Evolutionary conservation across 2,329 filamentous ascomycete genomes (phyloP).

Genomic region (Penicillium sp.): DNA sequence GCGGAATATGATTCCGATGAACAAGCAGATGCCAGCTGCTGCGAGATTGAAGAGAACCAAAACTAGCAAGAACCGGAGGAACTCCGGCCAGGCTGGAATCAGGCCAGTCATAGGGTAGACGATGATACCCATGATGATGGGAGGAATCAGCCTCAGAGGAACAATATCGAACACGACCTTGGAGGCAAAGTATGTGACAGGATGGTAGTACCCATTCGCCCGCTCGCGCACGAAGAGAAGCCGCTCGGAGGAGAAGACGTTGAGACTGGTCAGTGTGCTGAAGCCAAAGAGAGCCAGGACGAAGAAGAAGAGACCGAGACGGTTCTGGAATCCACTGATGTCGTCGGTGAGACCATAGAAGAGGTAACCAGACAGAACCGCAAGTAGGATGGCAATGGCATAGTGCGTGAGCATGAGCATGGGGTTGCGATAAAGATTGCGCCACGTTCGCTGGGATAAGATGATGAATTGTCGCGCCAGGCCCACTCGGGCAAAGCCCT

Average conservation of each 20-base stretch:
- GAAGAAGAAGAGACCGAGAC: slow-evolving; percentile 97
- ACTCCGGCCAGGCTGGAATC: slow-evolving; percentile 77
- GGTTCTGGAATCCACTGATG: slow-evolving; percentile 96
- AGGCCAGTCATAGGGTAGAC: slow-evolving; percentile 98
- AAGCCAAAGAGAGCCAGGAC: slow-evolving; percentile 94
- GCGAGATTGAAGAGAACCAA: slow-evolving; percentile 95
- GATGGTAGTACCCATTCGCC: slow-evolving; percentile 95
- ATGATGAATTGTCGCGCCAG: slow-evolving; percentile 83
- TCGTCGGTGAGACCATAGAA: slow-evolving; percentile 97
- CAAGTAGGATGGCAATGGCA: slow-evolving; percentile 91
- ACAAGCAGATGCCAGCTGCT: slow-evolving; percentile 88
- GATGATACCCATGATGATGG: slow-evolving; percentile 91
- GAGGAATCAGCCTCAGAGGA: slow-evolving; percentile 88
- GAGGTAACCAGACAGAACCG: slow-evolving; percentile 89
- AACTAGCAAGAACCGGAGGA: slow-evolving; percentile 88
- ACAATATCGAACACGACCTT: slow-evolving; percentile 99
- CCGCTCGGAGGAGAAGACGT: slow-evolving; percentile 88
- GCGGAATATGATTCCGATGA: slow-evolving; percentile 93
- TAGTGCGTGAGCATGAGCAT: slow-evolving; percentile 99
- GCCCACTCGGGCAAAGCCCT: slow-evolving; percentile 79
- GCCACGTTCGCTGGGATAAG: slow-evolving; percentile 88
- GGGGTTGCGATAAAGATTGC: slow-evolving; percentile 94
- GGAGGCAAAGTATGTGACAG: slow-evolving; percentile 88
- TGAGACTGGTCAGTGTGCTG: slow-evolving; percentile 90
- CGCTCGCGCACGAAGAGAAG: slow-evolving; percentile 89